These are phyloP conservation scores for Globisporangium alternatum DNA, from an alignment of 352 stramenopile genomes.

Conservation along the genomic window DNA sequence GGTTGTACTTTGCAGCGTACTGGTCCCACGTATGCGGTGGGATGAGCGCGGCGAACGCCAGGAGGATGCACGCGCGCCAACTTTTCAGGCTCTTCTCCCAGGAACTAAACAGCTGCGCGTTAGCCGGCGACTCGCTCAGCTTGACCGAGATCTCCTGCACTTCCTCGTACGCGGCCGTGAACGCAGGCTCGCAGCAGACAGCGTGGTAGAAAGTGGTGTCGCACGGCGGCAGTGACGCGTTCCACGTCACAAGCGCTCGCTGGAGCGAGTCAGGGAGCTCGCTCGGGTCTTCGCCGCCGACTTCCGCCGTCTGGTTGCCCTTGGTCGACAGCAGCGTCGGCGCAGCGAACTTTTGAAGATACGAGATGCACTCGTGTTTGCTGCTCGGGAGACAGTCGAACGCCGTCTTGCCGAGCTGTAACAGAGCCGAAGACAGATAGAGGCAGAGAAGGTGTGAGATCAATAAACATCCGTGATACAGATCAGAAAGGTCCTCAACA, in stretches of 20 bases:
- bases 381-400: constrained; percentile 52
- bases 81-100: constrained; percentile 54
- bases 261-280: constrained; percentile 52
- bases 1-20: constrained; percentile 58
- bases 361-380: constrained; percentile 61
- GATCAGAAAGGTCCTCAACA: background rate
- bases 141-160: constrained; percentile 58
- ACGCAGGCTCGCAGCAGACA: constrained; percentile 70
- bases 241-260: constrained; percentile 50
- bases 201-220: constrained; percentile 75
- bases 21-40: constrained; percentile 58
- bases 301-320: constrained; percentile 17
- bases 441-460: background rate
- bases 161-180: constrained; percentile 53
- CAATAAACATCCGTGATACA: background rate
- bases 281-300: constrained; percentile 62
- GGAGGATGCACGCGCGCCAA: constrained; percentile 64
- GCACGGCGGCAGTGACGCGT: constrained; percentile 70
- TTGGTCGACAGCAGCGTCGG: constrained; percentile 16
- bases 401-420: constrained; percentile 58
- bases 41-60: constrained; percentile 70
- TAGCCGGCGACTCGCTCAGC: constrained; percentile 33
- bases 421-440: background rate
- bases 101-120: constrained; percentile 29
- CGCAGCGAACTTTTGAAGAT: constrained; percentile 51